Conservation (phyloP, 805 yeast species). For the Ogataea salicorniae region DNA sequence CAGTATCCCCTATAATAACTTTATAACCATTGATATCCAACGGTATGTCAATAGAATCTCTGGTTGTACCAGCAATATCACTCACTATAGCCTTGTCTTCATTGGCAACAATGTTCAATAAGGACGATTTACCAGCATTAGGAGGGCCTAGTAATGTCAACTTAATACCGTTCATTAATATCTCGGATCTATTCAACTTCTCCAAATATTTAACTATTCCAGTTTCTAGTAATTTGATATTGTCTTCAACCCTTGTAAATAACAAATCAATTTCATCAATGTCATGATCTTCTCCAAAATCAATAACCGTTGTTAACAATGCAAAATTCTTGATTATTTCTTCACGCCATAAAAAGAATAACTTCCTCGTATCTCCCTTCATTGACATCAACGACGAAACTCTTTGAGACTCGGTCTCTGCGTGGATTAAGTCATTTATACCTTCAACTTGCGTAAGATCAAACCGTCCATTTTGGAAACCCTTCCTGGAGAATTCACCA, state of each 20-base stretch:
- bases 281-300: constrained; percentile 92
- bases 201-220: constrained; percentile 42
- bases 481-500: constrained; percentile 88
- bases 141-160: constrained; percentile 84
- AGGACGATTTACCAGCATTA: constrained; percentile 92
- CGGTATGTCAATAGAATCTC: constrained; percentile 81
- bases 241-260: constrained; percentile 43
- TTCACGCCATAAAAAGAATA: constrained; percentile 64
- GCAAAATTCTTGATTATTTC: constrained; percentile 64
- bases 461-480: constrained; percentile 75
- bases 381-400: constrained; percentile 67
- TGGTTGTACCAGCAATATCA: constrained; percentile 86
- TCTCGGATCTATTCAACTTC: constrained; percentile 51
- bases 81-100: constrained; percentile 90
- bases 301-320: constrained; percentile 79
- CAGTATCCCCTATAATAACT: constrained; percentile 84
- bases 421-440: constrained; percentile 79
- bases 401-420: constrained; percentile 90
- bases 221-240: constrained; percentile 35
- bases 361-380: constrained; percentile 55
- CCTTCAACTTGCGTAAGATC: constrained; percentile 93
- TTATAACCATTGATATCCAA: constrained; percentile 81
- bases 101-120: constrained; percentile 69
- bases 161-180: constrained; percentile 68
- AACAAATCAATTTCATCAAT: constrained; percentile 57